phyloP scores from a whole-genome alignment of 257 asterid species.

The Gentiana macrophylla region DNA sequence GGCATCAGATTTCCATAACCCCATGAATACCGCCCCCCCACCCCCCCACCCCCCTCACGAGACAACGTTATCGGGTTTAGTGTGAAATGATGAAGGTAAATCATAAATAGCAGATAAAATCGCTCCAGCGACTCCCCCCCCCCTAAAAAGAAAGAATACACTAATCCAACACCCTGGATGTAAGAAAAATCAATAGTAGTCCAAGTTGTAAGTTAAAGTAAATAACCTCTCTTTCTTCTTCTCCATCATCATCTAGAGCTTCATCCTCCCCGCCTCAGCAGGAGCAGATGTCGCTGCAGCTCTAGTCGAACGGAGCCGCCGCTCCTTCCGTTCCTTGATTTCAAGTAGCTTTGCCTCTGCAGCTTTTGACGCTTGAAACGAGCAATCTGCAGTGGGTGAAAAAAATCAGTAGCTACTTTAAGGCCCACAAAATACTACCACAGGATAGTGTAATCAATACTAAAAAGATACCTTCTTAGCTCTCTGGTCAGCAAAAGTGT shows the following conservation, averaged over 20 bases:
- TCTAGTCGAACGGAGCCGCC: slow-evolving; percentile 92
- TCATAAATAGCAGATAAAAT: too few species aligned
- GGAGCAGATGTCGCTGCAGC: slow-evolving; percentile 89
- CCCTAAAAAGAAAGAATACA: neutral
- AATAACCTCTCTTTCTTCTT: slow-evolving; percentile 95
- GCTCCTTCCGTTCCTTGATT: slow-evolving; percentile 82
- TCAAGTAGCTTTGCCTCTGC: slow-evolving; percentile 78
- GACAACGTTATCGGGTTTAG: too few species aligned
- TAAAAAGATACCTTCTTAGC: slow-evolving; percentile 58
- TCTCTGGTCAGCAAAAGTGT: slow-evolving; percentile 51
- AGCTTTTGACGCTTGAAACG: slow-evolving; percentile 78
- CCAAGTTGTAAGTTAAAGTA: slow-evolving; percentile 1
- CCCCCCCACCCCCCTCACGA: too few species aligned
- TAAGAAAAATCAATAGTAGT: slow-evolving; percentile 7
- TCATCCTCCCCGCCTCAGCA: slow-evolving; percentile 70
- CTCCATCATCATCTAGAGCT: slow-evolving; percentile 81
- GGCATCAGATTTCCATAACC: too few species aligned
- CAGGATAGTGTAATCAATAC: neutral
- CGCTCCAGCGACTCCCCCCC: neutral
- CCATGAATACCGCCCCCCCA: too few species aligned
- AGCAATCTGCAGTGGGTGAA: slow-evolving; percentile 44
- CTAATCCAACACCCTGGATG: neutral
- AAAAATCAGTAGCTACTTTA: neutral
- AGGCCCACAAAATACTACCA: neutral
- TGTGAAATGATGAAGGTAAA: too few species aligned